These are phyloP conservation scores for Rhodotorula taiwanensis DNA, from an alignment of 768 basidiomycete genomes.

Conservation along the genomic window DNA sequence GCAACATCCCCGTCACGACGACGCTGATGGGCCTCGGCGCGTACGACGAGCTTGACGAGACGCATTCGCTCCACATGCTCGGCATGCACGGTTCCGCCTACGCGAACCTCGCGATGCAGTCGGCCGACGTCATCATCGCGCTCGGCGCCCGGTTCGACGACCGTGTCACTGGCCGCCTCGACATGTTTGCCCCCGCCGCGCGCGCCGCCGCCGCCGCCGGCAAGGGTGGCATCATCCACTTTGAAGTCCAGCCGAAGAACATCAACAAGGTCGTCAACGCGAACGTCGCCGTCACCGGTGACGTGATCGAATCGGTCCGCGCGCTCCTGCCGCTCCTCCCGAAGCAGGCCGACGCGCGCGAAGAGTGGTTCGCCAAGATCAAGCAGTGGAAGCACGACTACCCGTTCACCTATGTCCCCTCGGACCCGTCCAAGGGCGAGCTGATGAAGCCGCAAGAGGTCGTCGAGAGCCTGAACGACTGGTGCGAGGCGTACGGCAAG, in stretches of 20 bases:
- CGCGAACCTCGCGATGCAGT: constrained; percentile 95
- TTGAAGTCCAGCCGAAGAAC: constrained; percentile 97
- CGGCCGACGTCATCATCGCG: constrained; percentile 95
- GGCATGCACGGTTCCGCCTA: constrained; percentile 98
- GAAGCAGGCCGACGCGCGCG: constrained; percentile 51
- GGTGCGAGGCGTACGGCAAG: constrained; percentile 59
- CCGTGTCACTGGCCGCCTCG: constrained; percentile 87
- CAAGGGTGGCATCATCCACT: constrained; percentile 95
- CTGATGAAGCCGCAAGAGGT: constrained; percentile 95
- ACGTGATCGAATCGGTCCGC: constrained; percentile 76
- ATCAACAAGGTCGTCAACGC: constrained; percentile 98
- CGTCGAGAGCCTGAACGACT: constrained; percentile 85
- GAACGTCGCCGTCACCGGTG: constrained; percentile 85
- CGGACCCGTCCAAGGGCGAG: constrained; percentile 52
- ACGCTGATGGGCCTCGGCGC: constrained; percentile 92
- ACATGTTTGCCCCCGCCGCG: constrained; percentile 80
- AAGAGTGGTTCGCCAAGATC: constrained; percentile 77
- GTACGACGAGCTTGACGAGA: constrained; percentile 77
- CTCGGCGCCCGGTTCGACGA: constrained; percentile 96
- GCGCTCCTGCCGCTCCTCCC: constrained; percentile 64
- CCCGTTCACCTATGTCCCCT: constrained; percentile 80
- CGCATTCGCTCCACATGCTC: constrained; percentile 86
- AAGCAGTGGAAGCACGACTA: constrained; percentile 74
- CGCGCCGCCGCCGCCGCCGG: constrained; percentile 74
- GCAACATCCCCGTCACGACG: constrained; percentile 94